Evolutionary conservation across 169 alveolate genomes (phyloP), one percentile per base, ranked within the genome.

Genomic region (Cryptosporidium viatorum): DNA sequence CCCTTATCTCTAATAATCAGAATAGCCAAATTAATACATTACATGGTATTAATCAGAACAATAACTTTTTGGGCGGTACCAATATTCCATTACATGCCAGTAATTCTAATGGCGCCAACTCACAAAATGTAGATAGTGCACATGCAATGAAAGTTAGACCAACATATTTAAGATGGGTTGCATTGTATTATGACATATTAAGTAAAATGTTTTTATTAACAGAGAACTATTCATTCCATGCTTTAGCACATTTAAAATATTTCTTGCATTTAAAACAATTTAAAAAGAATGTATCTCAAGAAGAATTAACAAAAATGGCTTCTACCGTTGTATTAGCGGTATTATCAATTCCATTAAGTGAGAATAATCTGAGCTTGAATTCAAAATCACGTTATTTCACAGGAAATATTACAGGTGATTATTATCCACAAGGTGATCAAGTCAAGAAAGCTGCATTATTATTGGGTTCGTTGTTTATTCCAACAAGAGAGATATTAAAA

Each of bases 221-320:
- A 9, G 98, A 97, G 52, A 95, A 95, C 85, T 96, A 95, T 85
- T 93, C 97, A 35, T 97, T 97, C 95, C 99, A 97, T 93, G 97
- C 99, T 9, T 93, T 96, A 21, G 98, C 98, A 10, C 95, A 94
- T 92, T 86, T 95, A 37, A 91, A 94, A 29, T 94, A 94, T 43
- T 95, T 95, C 37, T 89, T 95, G 75, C 97, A 95, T 92, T 74
- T 96, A 51, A 91, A 94, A 43, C 95, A 92, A 93, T 95, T 92
- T 92, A 95, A 95, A 85, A 95, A 93, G 91, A 92, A 92, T 74
- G 93, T 95, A 8, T 43, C 97, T 18, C 94, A 91, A 23, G 94
- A 93, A 68, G 95, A 94, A 48, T 91, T 94, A 48, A 71, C 91
- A 51, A 93, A 74, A 74, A 84, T 95, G 86, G 94, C 96, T 68